Conservation (phyloP, 2,329 filamentous ascomycete species). For the Epichloe amarillans region DNA sequence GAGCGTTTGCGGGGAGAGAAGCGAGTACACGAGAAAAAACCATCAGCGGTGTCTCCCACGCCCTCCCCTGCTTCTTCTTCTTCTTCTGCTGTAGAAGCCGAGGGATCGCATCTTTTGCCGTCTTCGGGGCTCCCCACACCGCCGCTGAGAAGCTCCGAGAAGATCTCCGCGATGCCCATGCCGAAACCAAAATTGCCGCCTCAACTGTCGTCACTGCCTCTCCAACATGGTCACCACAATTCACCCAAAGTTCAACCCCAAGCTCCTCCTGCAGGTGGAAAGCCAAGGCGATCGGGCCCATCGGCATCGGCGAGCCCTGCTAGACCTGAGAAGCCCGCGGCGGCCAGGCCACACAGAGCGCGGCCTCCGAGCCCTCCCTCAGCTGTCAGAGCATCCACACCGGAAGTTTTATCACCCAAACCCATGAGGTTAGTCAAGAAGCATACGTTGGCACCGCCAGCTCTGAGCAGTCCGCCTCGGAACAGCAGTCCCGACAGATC, state of each 20-base stretch:
- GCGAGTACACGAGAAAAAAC: neutral
- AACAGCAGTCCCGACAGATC: conserved; percentile 2
- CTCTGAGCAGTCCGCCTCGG: neutral
- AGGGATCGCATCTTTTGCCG: neutral
- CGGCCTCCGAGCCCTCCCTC: conserved; percentile 11
- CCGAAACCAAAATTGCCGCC: conserved; percentile 11
- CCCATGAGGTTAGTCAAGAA: conserved; percentile 19
- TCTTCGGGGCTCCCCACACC: conserved; percentile 1
- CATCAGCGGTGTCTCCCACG: neutral
- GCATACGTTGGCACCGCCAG: conserved; percentile 14
- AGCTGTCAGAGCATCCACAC: conserved; percentile 9
- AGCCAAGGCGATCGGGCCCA: neutral
- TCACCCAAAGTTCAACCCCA: neutral
- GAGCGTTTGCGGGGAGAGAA: neutral
- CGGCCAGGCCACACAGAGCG: conserved; percentile 10
- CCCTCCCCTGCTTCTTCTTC: neutral
- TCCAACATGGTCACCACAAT: neutral
- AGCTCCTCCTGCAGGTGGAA: neutral
- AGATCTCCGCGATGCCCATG: conserved; percentile 4
- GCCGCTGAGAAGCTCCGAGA: neutral
- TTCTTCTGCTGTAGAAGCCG: neutral
- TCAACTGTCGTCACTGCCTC: conserved; percentile 1
- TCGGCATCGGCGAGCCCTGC: neutral
- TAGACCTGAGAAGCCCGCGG: neutral
- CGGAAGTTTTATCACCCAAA: conserved; percentile 19